These are phyloP conservation scores for Piper betle DNA, from an alignment of 164 flowering plant species.

Conservation along the genomic window DNA sequence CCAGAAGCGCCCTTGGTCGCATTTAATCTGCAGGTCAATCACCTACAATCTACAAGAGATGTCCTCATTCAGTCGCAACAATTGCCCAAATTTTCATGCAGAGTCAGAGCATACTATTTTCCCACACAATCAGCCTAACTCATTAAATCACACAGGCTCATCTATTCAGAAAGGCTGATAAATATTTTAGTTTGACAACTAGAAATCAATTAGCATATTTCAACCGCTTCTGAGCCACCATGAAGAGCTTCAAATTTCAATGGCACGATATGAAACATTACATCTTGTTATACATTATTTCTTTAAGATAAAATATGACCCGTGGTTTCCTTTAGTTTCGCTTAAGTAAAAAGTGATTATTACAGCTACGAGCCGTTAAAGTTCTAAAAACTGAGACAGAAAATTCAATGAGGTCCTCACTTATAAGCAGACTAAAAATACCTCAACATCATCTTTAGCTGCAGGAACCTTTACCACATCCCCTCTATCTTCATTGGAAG, in stretches of 20 bases:
- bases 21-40: no score
- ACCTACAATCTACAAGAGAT: no score
- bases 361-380: background rate
- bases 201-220: no score
- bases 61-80: no score
- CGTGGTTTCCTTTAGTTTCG: background rate
- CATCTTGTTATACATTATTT: background rate
- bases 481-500: conserved; percentile 16
- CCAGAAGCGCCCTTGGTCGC: no score
- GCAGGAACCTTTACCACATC: conserved; percentile 30
- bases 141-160: background rate
- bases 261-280: background rate
- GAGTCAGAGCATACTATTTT: background rate
- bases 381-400: background rate
- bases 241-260: background rate
- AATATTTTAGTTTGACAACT: background rate
- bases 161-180: background rate
- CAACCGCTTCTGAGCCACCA: background rate
- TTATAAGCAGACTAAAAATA: conserved; percentile 12
- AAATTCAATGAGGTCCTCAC: background rate
- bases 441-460: conserved; percentile 67
- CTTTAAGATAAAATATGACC: background rate
- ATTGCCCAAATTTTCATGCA: background rate
- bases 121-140: background rate
- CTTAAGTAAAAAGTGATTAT: background rate